These are phyloP conservation scores for Colletotrichum kahawae DNA, from an alignment of 2,329 filamentous ascomycete species.

Conservation along the genomic window DNA sequence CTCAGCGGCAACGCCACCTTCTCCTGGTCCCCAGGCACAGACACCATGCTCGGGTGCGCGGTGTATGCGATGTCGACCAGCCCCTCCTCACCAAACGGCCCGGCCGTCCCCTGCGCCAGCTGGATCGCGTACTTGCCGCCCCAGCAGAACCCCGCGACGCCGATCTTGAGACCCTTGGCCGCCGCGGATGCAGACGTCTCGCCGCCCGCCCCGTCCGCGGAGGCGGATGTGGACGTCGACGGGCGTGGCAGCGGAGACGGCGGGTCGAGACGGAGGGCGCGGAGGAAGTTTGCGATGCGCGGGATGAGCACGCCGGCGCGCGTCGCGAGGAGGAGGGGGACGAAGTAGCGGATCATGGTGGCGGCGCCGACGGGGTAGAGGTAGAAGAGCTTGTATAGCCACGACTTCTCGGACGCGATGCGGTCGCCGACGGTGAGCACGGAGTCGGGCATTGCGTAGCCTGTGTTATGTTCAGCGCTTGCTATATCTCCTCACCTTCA, in stretches of 20 bases:
- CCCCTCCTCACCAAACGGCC: constrained; percentile 27
- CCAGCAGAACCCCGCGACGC: constrained; percentile 67
- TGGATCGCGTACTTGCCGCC: constrained; percentile 60
- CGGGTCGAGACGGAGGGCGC: constrained; percentile 36
- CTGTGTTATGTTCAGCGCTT: constrained; percentile 19
- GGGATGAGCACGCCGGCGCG: constrained; percentile 35
- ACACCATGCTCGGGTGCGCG: constrained; percentile 56
- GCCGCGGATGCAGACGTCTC: background rate
- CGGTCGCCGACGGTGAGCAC: constrained; percentile 33
- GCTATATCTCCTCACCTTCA: background rate
- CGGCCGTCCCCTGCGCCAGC: constrained; percentile 32
- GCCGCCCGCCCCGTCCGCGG: background rate
- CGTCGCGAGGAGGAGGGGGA: constrained; percentile 38
- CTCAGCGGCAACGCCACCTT: constrained; percentile 48
- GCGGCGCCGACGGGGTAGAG: constrained; percentile 32
- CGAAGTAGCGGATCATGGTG: constrained; percentile 16
- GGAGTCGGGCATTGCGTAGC: constrained; percentile 33
- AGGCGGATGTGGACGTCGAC: background rate
- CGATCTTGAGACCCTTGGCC: constrained; percentile 40
- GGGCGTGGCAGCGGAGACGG: background rate
- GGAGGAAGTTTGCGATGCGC: constrained; percentile 40
- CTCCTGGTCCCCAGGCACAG: constrained; percentile 52
- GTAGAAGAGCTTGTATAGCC: constrained; percentile 19
- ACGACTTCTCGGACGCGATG: constrained; percentile 18
- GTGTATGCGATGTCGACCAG: constrained; percentile 58